These are phyloP conservation scores for Colletotrichum filicis DNA, from an alignment of 2,329 filamentous ascomycete genomes.

Conservation along the genomic window DNA sequence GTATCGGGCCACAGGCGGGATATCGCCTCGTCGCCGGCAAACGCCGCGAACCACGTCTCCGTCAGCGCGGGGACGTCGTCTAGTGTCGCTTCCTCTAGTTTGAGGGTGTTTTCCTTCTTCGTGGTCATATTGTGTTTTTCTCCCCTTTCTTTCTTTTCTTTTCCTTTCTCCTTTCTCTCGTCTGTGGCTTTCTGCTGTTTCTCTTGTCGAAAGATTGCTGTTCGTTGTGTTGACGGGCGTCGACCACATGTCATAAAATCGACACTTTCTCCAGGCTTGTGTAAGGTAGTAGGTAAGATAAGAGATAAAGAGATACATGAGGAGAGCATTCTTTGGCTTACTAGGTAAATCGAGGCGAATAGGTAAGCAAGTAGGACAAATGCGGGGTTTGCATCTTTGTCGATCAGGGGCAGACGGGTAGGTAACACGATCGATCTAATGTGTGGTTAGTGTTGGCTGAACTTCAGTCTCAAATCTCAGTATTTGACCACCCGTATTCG, in stretches of 20 bases:
- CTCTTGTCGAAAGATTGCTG: too few species aligned
- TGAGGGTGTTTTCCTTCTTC: background rate
- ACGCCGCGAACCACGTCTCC: conserved; percentile 31
- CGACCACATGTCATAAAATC: too few species aligned
- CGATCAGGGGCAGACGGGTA: background rate
- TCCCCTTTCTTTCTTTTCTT: background rate
- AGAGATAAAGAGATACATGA: background rate
- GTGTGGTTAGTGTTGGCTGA: background rate
- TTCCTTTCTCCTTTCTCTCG: background rate
- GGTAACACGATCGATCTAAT: background rate
- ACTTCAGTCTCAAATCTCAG: background rate
- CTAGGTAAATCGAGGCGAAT: background rate
- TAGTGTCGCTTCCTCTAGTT: background rate
- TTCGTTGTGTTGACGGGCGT: too few species aligned
- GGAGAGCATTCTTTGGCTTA: too few species aligned
- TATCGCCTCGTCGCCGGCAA: conserved; percentile 21
- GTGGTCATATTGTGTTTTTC: background rate
- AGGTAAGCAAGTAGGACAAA: background rate
- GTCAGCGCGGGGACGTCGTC: conserved; percentile 26
- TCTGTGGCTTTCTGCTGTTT: too few species aligned
- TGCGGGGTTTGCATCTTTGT: background rate
- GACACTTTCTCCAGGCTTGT: too few species aligned
- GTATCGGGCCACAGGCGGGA: conserved; percentile 29
- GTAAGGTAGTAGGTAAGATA: background rate
- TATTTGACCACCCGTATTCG: background rate